These are phyloP conservation scores for Paraurostyla sp. DNA, from an alignment of 73 alveolate species.

Conservation along the genomic window DNA sequence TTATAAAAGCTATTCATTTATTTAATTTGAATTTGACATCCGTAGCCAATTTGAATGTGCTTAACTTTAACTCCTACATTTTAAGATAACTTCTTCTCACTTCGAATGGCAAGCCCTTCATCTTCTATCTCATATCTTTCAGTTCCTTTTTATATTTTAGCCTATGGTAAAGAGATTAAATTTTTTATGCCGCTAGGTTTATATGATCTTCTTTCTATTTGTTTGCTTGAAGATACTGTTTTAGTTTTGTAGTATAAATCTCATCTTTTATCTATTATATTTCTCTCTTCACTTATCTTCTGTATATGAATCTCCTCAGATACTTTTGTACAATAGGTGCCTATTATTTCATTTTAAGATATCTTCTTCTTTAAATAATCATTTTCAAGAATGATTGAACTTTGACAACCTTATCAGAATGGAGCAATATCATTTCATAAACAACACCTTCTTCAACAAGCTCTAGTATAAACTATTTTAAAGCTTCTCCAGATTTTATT, in stretches of 20 bases:
- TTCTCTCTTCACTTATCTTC: neutral
- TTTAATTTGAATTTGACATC: too few species aligned
- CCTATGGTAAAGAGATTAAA: constrained; percentile 34
- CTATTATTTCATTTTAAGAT: neutral
- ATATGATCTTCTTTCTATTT: constrained; percentile 10
- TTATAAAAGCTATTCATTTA: too few species aligned
- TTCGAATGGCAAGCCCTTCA: constrained; percentile 19
- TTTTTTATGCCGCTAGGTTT: neutral
- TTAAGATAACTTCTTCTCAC: constrained; percentile 37
- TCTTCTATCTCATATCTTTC: constrained; percentile 9
- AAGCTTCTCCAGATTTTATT: neutral
- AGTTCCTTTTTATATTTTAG: neutral
- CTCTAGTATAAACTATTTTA: neutral
- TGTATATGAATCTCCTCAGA: neutral
- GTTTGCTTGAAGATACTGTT: neutral
- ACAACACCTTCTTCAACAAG: constrained; percentile 31
- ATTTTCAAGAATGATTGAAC: constrained; percentile 23
- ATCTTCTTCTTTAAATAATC: constrained; percentile 28
- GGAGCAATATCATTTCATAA: constrained; percentile 22
- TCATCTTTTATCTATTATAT: neutral
- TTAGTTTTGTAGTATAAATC: neutral
- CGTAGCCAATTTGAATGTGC: neutral
- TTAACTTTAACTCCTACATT: constrained; percentile 31
- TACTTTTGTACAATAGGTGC: neutral
- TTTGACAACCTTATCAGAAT: neutral